A percentile compares a stretch with the other conserved stretches of the same genome.
Conservation (phyloP, 2,329 filamentous ascomycete species). For the Colletotrichum scovillei region DNA sequence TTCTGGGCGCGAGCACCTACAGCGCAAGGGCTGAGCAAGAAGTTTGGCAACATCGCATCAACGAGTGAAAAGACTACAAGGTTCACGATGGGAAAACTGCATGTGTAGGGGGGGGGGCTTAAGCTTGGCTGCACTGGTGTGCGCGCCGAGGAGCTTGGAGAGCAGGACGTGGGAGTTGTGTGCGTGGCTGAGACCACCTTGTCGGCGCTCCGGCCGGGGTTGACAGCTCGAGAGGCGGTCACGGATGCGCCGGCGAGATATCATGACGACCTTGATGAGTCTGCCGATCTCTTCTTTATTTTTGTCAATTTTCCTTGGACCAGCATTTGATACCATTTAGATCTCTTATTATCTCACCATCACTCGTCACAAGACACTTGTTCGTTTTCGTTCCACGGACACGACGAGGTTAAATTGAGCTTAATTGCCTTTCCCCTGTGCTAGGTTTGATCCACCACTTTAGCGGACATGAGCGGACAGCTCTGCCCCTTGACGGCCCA, state of each 20-base stretch:
- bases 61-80: conserved; percentile 42
- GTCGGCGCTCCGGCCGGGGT: background rate
- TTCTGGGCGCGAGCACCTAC: conserved; percentile 57
- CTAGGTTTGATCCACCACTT: background rate
- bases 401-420: conserved; percentile 12
- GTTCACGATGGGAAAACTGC: background rate
- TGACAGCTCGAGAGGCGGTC: background rate
- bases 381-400: background rate
- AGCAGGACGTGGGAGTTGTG: background rate
- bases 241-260: too few species aligned
- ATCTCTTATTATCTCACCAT: background rate
- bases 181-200: background rate
- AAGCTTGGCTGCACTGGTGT: background rate
- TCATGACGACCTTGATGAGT: background rate
- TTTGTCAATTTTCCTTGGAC: background rate
- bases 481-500: conserved; percentile 1
- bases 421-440: background rate
- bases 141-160: background rate
- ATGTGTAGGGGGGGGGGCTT: too few species aligned
- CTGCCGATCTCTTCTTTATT: background rate
- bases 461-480: conserved; percentile 13
- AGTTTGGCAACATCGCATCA: conserved; percentile 59
- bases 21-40: conserved; percentile 56
- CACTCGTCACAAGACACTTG: background rate
- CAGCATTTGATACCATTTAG: conserved; percentile 23